These are phyloP conservation scores for Verbascum thapsus DNA, from an alignment of 257 asterid species.

Conservation along the genomic window DNA sequence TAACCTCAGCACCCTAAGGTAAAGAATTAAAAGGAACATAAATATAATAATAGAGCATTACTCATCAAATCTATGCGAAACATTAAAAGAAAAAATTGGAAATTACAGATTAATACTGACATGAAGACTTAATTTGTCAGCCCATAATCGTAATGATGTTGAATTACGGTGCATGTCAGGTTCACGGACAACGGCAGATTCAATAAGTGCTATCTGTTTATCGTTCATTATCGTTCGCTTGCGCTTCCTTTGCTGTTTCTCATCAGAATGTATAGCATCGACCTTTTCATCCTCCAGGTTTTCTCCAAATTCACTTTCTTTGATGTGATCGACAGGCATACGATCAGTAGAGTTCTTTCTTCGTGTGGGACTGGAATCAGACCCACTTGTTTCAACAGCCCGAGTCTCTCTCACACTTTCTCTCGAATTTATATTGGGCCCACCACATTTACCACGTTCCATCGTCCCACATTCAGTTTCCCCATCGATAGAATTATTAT, in stretches of 20 bases:
- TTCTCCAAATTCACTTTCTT: constrained; percentile 52
- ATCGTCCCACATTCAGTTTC: constrained; percentile 39
- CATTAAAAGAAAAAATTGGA: neutral
- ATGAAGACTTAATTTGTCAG: constrained; percentile 72
- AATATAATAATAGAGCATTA: constrained; percentile 8
- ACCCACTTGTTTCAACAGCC: constrained; percentile 68
- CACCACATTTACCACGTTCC: constrained; percentile 43
- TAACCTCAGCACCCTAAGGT: constrained; percentile 92
- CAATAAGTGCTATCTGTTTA: constrained; percentile 70
- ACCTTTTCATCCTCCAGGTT: constrained; percentile 62
- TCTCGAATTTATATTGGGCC: constrained; percentile 31
- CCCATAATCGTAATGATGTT: constrained; percentile 59
- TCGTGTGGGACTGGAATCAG: constrained; percentile 77
- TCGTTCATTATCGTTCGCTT: constrained; percentile 94
- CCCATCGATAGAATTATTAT: constrained; percentile 41
- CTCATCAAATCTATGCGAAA: neutral
- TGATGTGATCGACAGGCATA: constrained; percentile 54
- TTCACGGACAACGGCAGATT: constrained; percentile 73
- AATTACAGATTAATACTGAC: constrained; percentile 46
- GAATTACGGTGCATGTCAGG: constrained; percentile 95
- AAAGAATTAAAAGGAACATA: constrained; percentile 27
- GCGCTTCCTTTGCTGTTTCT: constrained; percentile 84
- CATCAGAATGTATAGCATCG: constrained; percentile 63
- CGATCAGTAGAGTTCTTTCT: constrained; percentile 52
- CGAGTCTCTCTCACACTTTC: constrained; percentile 58